Conservation (phyloP, 1,139 yeast genomes). For the Debaryomyces udenii region DNA sequence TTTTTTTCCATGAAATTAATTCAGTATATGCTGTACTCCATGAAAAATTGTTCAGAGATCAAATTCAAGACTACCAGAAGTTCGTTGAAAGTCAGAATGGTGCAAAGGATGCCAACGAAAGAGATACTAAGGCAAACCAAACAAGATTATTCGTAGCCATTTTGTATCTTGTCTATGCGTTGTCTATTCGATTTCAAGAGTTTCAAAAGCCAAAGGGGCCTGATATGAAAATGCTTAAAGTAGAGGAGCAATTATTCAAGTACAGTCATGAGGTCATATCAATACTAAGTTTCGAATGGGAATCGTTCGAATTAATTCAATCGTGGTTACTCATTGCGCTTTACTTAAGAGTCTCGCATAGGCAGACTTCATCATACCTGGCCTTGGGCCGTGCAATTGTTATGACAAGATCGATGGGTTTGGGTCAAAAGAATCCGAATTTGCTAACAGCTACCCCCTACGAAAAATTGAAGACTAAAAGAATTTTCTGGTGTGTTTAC, state of each 20-base stretch:
- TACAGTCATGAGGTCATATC: constrained; percentile 51
- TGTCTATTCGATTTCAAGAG: constrained; percentile 57
- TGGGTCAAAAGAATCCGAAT: constrained; percentile 35
- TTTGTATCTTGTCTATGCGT: constrained; percentile 52
- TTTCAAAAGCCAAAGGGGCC: constrained; percentile 44
- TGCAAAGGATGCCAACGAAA: constrained; percentile 15
- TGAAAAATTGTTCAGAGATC: constrained; percentile 57
- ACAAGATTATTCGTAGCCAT: constrained; percentile 55
- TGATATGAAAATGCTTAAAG: constrained; percentile 24
- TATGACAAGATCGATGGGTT: constrained; percentile 61
- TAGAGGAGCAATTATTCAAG: constrained; percentile 58
- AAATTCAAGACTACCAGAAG: constrained; percentile 41
- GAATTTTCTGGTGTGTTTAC: constrained; percentile 62
- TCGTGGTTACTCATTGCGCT: constrained; percentile 60
- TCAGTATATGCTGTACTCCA: constrained; percentile 58
- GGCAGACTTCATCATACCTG: constrained; percentile 58
- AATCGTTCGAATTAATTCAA: constrained; percentile 65
- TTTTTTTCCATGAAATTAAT: constrained; percentile 54
- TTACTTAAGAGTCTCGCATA: constrained; percentile 57
- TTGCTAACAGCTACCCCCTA: constrained; percentile 33
- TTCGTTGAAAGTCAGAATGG: constrained; percentile 14
- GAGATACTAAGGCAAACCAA: constrained; percentile 31
- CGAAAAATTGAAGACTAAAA: constrained; percentile 52
- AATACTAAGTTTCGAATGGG: constrained; percentile 66
- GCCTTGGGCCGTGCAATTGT: constrained; percentile 58